Evolutionary conservation across 2,329 filamentous ascomycete genomes (phyloP).

Genomic region (Emericellopsis cladophorae): DNA sequence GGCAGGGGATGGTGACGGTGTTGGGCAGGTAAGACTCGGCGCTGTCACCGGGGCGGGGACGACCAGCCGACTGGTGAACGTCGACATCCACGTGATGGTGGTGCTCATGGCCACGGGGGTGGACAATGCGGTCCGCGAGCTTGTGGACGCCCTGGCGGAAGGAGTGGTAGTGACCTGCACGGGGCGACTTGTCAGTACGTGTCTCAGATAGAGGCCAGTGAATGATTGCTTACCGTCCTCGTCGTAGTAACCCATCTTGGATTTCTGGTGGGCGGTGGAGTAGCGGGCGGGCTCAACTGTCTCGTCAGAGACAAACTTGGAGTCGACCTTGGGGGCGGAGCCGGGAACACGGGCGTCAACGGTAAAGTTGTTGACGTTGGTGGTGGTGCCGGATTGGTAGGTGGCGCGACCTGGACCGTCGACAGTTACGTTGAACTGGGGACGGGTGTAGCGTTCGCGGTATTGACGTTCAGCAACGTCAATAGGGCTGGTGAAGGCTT

Average conservation of each 20-base stretch:
- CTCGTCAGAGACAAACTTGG: slow-evolving; percentile 47
- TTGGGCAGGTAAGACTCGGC: slow-evolving; percentile 41
- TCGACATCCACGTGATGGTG: slow-evolving; percentile 35
- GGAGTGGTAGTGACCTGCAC: slow-evolving; percentile 43
- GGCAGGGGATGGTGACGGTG: slow-evolving; percentile 96
- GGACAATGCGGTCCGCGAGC: slow-evolving; percentile 40
- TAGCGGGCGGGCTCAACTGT: slow-evolving; percentile 45
- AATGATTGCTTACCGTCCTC: slow-evolving; percentile 37
- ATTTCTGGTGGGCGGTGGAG: slow-evolving; percentile 27
- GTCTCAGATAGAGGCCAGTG: slow-evolving; percentile 1
- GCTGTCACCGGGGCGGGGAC: slow-evolving; percentile 13
- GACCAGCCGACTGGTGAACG: slow-evolving; percentile 14
- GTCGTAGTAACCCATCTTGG: slow-evolving; percentile 56
- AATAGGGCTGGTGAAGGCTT: slow-evolving; percentile 34
- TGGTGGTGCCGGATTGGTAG: slow-evolving; percentile 13
- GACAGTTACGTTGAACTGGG: slow-evolving; percentile 19
- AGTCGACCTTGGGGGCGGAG: slow-evolving; percentile 40
- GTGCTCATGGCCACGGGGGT: slow-evolving; percentile 32
- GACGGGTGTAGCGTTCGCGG: slow-evolving; percentile 39
- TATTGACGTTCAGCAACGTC: slow-evolving; percentile 56
- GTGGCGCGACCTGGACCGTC: slow-evolving; percentile 7
- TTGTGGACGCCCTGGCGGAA: slow-evolving; percentile 44
- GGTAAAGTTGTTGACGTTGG: slow-evolving; percentile 20
- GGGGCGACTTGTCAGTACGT: neutral
- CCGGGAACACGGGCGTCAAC: slow-evolving; percentile 24